Conservation (phyloP, 148 eudicot genomes). For the Rhododendron ferrugineum region DNA sequence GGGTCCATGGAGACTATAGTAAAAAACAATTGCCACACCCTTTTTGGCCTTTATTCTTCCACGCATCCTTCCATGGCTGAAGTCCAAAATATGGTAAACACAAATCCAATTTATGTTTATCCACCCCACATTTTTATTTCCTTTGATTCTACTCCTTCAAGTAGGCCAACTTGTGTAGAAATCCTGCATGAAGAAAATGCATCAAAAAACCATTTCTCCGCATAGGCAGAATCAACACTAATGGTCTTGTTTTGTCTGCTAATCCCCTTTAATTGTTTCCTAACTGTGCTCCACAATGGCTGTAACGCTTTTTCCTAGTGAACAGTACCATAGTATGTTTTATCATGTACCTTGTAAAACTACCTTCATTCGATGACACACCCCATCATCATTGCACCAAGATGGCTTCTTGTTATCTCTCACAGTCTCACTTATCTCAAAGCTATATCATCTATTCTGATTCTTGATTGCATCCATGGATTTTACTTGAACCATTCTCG, state of each 20-base stretch:
- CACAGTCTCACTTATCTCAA: not conserved
- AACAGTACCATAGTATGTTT: not conserved
- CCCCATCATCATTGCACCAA: not conserved
- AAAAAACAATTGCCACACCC: not conserved
- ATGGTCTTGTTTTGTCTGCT: conserved; percentile 1
- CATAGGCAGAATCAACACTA: not conserved
- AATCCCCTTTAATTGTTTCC: not conserved
- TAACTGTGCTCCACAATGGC: not conserved
- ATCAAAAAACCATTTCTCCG: not conserved
- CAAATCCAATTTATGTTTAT: not conserved
- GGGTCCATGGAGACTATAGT: not conserved
- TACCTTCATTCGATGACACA: not conserved
- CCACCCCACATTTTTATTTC: not conserved
- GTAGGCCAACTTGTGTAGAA: not conserved
- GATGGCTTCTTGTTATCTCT: not conserved
- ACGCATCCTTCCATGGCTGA: not conserved
- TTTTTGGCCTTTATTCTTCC: not conserved
- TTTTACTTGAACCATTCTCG: not conserved
- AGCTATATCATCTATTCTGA: not conserved
- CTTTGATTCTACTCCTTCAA: not conserved
- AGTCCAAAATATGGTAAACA: not conserved
- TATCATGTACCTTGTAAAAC: not conserved
- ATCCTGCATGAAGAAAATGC: not conserved
- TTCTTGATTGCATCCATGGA: not conserved
- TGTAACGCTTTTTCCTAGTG: no score